Evolutionary conservation across 164 flowering plant genomes (phyloP).

Genomic region (Tetracentron sinense): DNA sequence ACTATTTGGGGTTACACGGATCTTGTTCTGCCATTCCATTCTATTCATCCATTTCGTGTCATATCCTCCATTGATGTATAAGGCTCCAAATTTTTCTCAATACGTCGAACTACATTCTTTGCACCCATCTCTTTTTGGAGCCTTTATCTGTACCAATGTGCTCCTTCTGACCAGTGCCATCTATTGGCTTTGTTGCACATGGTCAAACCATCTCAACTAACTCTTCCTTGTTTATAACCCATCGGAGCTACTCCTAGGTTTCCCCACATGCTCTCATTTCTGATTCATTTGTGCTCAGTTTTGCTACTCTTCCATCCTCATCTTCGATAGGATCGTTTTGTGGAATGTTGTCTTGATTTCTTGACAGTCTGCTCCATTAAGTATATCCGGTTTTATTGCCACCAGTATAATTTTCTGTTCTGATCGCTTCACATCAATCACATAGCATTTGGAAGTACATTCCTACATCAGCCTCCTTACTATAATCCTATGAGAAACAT

Average conservation of each 20-base stretch:
- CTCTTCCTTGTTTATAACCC: not conserved
- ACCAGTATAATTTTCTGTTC: too few relatives aligned
- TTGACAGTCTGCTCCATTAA: not conserved
- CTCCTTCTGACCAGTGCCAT: too few relatives aligned
- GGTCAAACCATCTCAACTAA: not conserved
- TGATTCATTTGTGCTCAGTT: not conserved
- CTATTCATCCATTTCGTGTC: not conserved
- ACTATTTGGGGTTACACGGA: too few relatives aligned
- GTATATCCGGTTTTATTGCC: not conserved
- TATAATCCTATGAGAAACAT: too few relatives aligned
- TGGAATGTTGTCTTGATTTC: not conserved
- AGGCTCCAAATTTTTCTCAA: too few relatives aligned
- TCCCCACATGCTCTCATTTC: not conserved
- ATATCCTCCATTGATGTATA: not conserved
- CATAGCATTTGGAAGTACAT: too few relatives aligned
- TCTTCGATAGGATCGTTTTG: not conserved
- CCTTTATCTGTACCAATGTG: not conserved
- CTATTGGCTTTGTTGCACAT: not conserved
- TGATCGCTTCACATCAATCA: too few relatives aligned
- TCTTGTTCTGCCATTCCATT: too few relatives aligned
- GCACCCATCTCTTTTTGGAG: not conserved
- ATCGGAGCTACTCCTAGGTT: not conserved
- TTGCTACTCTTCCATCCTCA: not conserved
- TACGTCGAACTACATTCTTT: too few relatives aligned
- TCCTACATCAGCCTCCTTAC: too few relatives aligned